Evolutionary conservation across 768 basidiomycete genomes (phyloP), one percentile per base, ranked within the genome.

Genomic region (Kwoniella sp.): DNA sequence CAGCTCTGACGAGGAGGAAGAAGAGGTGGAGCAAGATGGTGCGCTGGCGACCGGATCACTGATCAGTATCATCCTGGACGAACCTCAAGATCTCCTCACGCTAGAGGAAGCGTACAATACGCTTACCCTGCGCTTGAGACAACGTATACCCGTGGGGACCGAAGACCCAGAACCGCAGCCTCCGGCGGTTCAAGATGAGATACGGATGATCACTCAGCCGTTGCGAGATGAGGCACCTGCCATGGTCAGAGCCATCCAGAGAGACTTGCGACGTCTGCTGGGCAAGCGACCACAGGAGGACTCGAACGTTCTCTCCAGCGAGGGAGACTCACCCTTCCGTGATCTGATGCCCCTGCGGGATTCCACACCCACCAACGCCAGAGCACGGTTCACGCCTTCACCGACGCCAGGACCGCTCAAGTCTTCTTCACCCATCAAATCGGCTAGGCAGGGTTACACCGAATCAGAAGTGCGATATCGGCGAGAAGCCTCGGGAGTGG

Each of bases 91-190:
- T 44, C 67, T 73, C 15, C 46, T 71, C n/a, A 65, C 69, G 1
- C 47, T 71, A n/a, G 71, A 73, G 52, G 71, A 73, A 59, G 71
- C 71, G 0, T 73, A 73, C 46, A 48, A 34, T 25, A 61, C 68
- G 11, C 60, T 73, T n/a, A 52, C 57, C 0, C 32, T 46, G 3
- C 56, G 66, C 17, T 45, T 68, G 10, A 46, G 66, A n/a, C 43
- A 37, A 17, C 48, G 55, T 11, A 56, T 56, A 38, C 41, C 53
- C 12, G 1, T 32, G 0, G 31, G 44, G 6, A 39, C 8, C 3
- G 46, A 49, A 6, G 7, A 7, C 5, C n/a, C 22, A 2, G 19
- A 28, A 8, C 28, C 46, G 20, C 52, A 38, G 12, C 44, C 56
- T 12, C 41, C 52, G 2, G 26, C 50, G 20, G 34, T 43, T 14